phyloP scores from a whole-genome alignment of 2,329 filamentous ascomycete species.

The Xylaria hypoxylon region DNA sequence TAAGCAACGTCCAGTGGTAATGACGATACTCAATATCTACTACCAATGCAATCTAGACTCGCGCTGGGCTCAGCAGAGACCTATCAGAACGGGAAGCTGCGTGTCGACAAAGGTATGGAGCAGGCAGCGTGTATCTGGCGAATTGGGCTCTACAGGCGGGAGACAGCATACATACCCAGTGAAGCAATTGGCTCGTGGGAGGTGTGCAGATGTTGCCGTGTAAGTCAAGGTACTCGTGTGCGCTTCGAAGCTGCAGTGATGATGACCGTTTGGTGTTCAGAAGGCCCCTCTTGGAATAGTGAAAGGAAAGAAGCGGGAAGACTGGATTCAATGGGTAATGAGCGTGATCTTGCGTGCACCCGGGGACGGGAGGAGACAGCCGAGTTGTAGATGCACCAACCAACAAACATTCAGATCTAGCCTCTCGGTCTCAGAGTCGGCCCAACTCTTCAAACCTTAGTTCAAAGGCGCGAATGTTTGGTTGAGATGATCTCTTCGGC shows the following conservation, averaged over 20 bases:
- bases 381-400: constrained; percentile 47
- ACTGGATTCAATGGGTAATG: constrained; percentile 43
- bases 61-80: constrained; percentile 40
- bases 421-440: constrained; percentile 40
- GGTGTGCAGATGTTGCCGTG: constrained; percentile 51
- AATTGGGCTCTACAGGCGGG: constrained; percentile 58
- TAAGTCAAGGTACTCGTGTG: constrained; percentile 52
- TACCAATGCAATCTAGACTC: constrained; percentile 42
- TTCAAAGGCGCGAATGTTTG: constrained; percentile 22
- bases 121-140: constrained; percentile 51
- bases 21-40: constrained; percentile 42
- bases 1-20: constrained; percentile 44
- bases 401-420: constrained; percentile 46
- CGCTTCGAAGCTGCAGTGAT: constrained; percentile 53
- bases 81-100: constrained; percentile 43
- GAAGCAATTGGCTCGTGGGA: constrained; percentile 56
- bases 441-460: constrained; percentile 42
- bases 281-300: constrained; percentile 50
- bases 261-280: constrained; percentile 47
- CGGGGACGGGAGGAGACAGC: constrained; percentile 46
- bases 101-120: constrained; percentile 49
- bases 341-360: constrained; percentile 45
- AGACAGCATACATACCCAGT: constrained; percentile 62
- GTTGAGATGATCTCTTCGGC: constrained; percentile 35
- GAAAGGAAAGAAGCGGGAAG: constrained; percentile 48